A percentile compares a stretch with the other conserved stretches of the same genome.
These are phyloP conservation scores for Otatea glauca DNA, from an alignment of 176 grass and related monocot species.

Conservation along the genomic window DNA sequence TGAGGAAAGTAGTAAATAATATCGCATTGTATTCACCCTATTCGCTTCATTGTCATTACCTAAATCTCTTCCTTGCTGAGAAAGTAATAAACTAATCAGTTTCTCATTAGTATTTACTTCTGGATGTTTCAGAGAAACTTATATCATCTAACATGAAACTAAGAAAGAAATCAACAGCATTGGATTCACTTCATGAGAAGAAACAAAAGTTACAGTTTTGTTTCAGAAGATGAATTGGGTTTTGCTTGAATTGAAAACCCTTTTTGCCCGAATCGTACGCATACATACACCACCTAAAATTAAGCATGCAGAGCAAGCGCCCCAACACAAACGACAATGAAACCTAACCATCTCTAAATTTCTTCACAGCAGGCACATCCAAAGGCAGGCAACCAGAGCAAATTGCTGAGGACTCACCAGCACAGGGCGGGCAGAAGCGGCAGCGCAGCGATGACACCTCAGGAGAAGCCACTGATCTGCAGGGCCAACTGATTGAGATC, in stretches of 20 bases:
- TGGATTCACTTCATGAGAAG: neutral
- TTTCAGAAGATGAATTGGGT: neutral
- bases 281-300: neutral
- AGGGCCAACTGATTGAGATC: constrained; percentile 61
- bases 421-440: constrained; percentile 58
- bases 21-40: neutral
- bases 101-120: constrained; percentile 3
- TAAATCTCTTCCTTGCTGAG: neutral
- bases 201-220: neutral
- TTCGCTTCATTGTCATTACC: constrained; percentile 17
- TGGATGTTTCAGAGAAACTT: constrained; percentile 8
- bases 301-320: neutral
- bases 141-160: neutral
- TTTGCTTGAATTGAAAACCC: neutral
- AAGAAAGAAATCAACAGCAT: neutral
- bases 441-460: constrained; percentile 45
- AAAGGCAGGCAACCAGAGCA: constrained; percentile 70
- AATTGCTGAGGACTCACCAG: constrained; percentile 39
- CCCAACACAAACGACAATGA: neutral
- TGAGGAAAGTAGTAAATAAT: neutral
- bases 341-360: constrained; percentile 36
- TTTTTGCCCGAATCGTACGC: neutral
- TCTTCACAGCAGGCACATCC: constrained; percentile 57
- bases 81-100: constrained; percentile 10
- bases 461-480: constrained; percentile 34